Base-by-base conservation (phyloP, 495 filamentous ascomycete genomes). In the Neurospora tetraspora region DNA sequence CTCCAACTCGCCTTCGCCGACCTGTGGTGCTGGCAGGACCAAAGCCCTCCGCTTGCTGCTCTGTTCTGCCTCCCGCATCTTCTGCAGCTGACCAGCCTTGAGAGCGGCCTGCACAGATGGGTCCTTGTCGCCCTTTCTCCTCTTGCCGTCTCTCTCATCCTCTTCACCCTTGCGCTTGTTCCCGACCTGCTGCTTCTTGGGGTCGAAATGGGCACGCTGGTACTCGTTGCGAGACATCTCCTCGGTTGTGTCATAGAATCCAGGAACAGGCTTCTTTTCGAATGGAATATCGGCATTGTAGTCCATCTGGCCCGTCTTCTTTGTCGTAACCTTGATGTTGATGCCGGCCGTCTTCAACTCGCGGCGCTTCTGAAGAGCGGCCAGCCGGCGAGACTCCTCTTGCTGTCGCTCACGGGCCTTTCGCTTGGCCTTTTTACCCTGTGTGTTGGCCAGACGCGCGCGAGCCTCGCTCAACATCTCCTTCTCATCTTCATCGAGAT, bases 241-340 rank as follows among this genome's bases (percentile, higher is more conserved):
- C 14, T 97, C 94, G 8, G 81, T 84, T 3, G 96, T 98, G 76
- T 99, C 96, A 81, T 94, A 97, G 78, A 99, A 99, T 39, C 96
- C 96, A 70, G 92, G 88, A 6, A 92, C 92, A 1, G 94, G 89
- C 45, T 90, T 91, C 82, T 97, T 97, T 82, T 99, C 96, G 76
- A 99, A 98, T 4, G 96, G 96, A 72, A 98, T 96, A 77, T 98
- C 96, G 71, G 96, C 96, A 79, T 98, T 98, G 85, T 99, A 99
- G 80, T 99, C 96, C 94, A 99, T 98, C 85, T 98, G 90, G 1
- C 94, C 94, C 82, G 92, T 91, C 83, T 98, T 98, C 69, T 91
- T 88, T 36, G 92, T 96, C n/a, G 90, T 89, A 40, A 98, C 89
- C 81, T 98, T 98, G 84, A 98, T 95, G 75, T 99, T 98, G 82